Percentiles rank a stretch among this genome's conserved stretches.
These are phyloP conservation scores for Aciculosporium take DNA, from an alignment of 2,329 filamentous ascomycete genomes.

Conservation along the genomic window DNA sequence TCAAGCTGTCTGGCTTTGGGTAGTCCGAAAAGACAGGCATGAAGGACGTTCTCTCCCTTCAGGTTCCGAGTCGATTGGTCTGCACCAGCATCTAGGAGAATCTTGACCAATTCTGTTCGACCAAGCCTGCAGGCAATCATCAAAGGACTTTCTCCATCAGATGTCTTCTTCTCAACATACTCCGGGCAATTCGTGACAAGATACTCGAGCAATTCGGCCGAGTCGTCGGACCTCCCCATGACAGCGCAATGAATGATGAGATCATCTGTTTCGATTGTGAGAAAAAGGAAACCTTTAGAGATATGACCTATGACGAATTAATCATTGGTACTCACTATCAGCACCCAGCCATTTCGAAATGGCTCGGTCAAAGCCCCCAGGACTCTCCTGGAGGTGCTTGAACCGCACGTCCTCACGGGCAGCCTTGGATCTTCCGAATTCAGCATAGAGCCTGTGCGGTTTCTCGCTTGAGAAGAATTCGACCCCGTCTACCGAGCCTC, in stretches of 20 bases:
- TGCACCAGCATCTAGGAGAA: constrained; percentile 53
- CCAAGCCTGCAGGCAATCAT: constrained; percentile 48
- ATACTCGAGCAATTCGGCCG: constrained; percentile 47
- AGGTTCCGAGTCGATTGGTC: constrained; percentile 52
- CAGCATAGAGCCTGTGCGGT: constrained; percentile 50
- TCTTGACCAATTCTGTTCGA: constrained; percentile 38
- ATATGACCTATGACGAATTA: constrained; percentile 16
- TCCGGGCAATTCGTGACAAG: constrained; percentile 48
- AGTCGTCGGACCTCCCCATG: constrained; percentile 26
- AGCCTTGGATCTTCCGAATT: constrained; percentile 47
- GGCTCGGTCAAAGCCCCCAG: constrained; percentile 48
- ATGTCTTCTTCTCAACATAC: constrained; percentile 46
- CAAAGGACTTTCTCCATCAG: constrained; percentile 50
- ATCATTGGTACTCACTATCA: constrained; percentile 35
- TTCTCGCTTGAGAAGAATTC: constrained; percentile 67
- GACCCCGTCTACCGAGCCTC: constrained; percentile 48
- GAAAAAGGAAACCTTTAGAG: background rate
- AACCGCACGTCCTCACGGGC: constrained; percentile 48
- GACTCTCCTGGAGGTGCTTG: constrained; percentile 42
- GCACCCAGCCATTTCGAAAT: constrained; percentile 48
- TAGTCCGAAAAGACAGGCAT: constrained; percentile 31
- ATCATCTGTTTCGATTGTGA: constrained; percentile 30
- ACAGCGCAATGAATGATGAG: constrained; percentile 54
- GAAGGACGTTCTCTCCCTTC: constrained; percentile 52
- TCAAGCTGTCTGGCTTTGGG: constrained; percentile 24